These are phyloP conservation scores for Talaromyces sp. DNA, from an alignment of 2,329 filamentous ascomycete genomes.

Conservation along the genomic window DNA sequence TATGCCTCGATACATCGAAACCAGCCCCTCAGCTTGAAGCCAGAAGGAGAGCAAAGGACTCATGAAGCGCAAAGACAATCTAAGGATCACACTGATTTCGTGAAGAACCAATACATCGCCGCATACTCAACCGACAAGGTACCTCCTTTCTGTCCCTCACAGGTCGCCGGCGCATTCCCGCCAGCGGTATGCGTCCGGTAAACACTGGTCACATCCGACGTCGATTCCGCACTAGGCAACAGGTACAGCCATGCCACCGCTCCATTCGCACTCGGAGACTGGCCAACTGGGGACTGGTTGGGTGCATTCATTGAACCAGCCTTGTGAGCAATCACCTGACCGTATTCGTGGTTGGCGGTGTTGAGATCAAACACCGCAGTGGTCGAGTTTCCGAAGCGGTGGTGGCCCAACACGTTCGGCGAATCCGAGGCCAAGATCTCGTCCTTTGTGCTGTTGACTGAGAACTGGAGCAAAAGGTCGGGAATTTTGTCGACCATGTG, in stretches of 20 bases:
- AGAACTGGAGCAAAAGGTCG: slow-evolving; percentile 2
- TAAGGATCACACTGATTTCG: background rate
- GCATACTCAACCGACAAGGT: slow-evolving; percentile 1
- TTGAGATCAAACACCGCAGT: slow-evolving; percentile 5
- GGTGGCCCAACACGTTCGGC: slow-evolving; percentile 1
- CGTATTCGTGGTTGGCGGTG: background rate
- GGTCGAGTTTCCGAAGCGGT: background rate
- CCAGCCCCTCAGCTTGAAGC: background rate
- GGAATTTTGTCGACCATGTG: background rate
- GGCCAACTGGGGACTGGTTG: background rate
- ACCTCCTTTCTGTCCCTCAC: background rate
- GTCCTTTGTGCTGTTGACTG: background rate
- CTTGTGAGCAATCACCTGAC: slow-evolving; percentile 3
- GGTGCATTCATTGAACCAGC: background rate
- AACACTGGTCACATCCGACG: background rate
- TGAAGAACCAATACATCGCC: slow-evolving; percentile 2
- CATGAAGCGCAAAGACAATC: background rate
- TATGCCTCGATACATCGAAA: too few species aligned
- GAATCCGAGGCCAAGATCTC: background rate
- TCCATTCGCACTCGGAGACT: background rate
- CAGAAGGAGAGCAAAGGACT: background rate
- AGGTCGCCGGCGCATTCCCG: background rate
- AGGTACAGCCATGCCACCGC: slow-evolving; percentile 7
- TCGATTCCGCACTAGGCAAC: background rate
- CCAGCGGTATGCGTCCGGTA: slow-evolving; percentile 3